Evolutionary conservation across 768 basidiomycete genomes (phyloP).

Genomic region (Trametes cinnabarina): DNA sequence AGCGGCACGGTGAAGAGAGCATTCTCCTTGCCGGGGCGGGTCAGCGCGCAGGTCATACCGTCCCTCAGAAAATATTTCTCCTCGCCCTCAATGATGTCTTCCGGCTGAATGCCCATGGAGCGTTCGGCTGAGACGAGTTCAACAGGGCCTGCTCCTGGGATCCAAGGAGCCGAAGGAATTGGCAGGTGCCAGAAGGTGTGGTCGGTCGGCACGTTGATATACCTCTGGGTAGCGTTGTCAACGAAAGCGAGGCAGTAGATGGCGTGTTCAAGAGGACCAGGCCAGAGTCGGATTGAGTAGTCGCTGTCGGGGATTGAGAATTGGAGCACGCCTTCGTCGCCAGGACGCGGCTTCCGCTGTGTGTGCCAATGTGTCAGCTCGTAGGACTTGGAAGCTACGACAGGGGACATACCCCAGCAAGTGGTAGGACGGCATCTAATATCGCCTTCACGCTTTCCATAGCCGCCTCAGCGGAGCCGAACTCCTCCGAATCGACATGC

Average conservation of each 20-base stretch:
- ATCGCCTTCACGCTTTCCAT: neutral
- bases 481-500: neutral
- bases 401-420: neutral
- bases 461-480: neutral
- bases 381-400: neutral
- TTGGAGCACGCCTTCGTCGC: neutral
- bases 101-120: neutral
- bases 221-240: neutral
- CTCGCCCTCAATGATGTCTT: neutral
- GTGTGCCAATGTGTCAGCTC: neutral
- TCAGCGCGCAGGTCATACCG: neutral
- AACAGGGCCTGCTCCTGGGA: neutral
- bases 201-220: neutral
- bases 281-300: neutral
- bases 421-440: neutral
- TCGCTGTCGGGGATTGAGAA: neutral
- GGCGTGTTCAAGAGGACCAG: neutral
- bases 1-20: neutral
- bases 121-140: neutral
- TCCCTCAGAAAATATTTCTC: neutral
- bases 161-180: neutral
- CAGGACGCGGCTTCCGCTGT: neutral
- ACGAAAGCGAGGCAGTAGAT: slow-evolving; percentile 1
- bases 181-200: neutral
- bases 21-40: neutral